Evolutionary conservation across 208 protist genomes (phyloP), one percentile per base, ranked within the genome.

Genomic region (Crithidia fasciculata): DNA sequence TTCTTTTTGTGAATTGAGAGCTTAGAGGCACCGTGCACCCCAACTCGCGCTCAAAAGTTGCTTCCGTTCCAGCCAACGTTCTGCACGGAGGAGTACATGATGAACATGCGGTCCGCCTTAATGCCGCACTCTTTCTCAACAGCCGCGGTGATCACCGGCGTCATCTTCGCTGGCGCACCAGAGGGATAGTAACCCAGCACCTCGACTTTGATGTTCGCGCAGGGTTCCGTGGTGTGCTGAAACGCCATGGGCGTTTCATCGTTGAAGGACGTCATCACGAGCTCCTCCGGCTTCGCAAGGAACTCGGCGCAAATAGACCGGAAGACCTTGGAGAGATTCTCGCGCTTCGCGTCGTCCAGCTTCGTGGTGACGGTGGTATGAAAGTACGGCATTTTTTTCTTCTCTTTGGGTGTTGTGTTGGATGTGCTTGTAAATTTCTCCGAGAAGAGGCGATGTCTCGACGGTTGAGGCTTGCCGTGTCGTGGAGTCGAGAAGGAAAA

Each of bases 261-360:
- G 40, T 85, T 55, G 54, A 82, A 81, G 36, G 69, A 69, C 44
- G 60, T 76, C 81, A 85, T 85, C 37, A 82, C 72, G 62, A 69
- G 77, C 12, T 73, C 54, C 18, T 71, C 76, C 5, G 69, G 60
- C 63, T 82, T 82, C 37, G 61, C 67, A 3, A 85, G 59, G 45
- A 49, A 54, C 5, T 72, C 45, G 52, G 44, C 39, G 57, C 59
- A 61, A 69, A 75, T 56, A 15, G 63, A 44, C 53, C 65, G 58
- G 72, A 69, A 76, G 36, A 71, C 76, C 16, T 57, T 61, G 28
- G 67, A 61, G 16, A 82, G 50, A 13, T 53, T 68, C 4, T 67
- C 56, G 52, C 76, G 60, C 71, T 71, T 60, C 39, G 49, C 47
- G 9, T 60, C 68, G 52, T 72, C 55, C 40, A 81, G 68, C 19